Evolutionary conservation across 2,329 filamentous ascomycete species (phyloP), one percentile per base, ranked within the genome.

Genomic region (Curvularia sp.): DNA sequence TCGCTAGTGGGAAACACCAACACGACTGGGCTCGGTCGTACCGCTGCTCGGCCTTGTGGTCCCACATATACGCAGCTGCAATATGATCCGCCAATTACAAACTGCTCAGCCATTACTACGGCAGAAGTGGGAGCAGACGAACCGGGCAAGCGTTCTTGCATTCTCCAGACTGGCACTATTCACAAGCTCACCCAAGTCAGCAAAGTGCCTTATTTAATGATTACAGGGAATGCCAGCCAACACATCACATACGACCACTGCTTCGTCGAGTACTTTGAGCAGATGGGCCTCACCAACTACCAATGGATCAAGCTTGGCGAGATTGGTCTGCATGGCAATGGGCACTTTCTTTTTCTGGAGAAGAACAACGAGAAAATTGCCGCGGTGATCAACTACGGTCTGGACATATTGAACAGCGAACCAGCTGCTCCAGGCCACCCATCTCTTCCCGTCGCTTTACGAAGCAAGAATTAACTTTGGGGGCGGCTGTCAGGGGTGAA

Each of bases 331-430:
- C 67, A 73, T 22, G 85, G 85, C 0, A 87, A 88, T 58, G 84
- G 83, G 0, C 85, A 86, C 64, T 78, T 87, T 57, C 78, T 83
- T 73, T 84, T 84, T 46, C 65, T 86, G 33, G 84, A 86, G 73
- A 78, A 74, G 64, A 86, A 86, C 64, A 85, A 80, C 57, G 61
- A 78, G 31, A 65, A 76, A 0, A 76, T 85, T 53, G 81, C 80
- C 2, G 61, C 61, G 35, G 58, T 49, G 24, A 63, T 65, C 20
- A 58, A 62, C 42, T 33, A 46, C 26, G 46, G 56, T 48, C 58
- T 65, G 4, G 24, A 1, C 1, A 43, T 41, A 22, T 3, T 61
- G 41, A 60, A 62, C 6, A 42, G 8, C n/a, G 30, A 51, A 15
- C 38, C 56, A 18, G 53, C 4, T 56, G 47, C 39, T 22, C 47